phyloP scores from a whole-genome alignment of 352 stramenopile genomes.

The Phytophthora ohioensis region DNA sequence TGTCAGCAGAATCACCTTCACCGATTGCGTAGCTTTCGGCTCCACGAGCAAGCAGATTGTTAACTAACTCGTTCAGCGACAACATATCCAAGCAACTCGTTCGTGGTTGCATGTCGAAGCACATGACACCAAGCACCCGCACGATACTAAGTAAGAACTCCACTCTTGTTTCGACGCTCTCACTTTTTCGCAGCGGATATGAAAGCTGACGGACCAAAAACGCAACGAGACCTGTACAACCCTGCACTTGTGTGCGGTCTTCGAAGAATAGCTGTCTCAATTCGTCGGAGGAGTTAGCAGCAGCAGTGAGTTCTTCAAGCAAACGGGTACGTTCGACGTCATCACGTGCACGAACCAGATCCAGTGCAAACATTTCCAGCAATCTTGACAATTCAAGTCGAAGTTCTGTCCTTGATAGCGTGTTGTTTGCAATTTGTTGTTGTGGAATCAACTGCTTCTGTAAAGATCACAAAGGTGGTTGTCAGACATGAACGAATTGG shows the following conservation, averaged over 20 bases:
- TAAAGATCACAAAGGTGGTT: conserved; percentile 1
- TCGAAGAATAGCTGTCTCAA: conserved; percentile 65
- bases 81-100: conserved; percentile 28
- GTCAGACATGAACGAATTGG: background rate
- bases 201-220: conserved; percentile 49
- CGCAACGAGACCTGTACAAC: conserved; percentile 36
- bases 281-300: conserved; percentile 35
- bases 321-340: conserved; percentile 37
- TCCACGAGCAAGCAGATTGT: conserved; percentile 29
- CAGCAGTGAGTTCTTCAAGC: conserved; percentile 58
- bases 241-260: conserved; percentile 45
- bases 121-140: conserved; percentile 30
- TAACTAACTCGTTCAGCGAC: conserved; percentile 22
- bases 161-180: conserved; percentile 12
- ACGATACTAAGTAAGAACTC: conserved; percentile 28
- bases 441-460: conserved; percentile 38
- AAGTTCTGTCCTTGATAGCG: conserved; percentile 13
- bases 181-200: conserved; percentile 4
- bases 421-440: conserved; percentile 1
- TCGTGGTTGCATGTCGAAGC: conserved; percentile 37
- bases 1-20: background rate
- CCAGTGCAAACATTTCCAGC: conserved; percentile 45
- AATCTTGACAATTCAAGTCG: conserved; percentile 42
- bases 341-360: conserved; percentile 35
- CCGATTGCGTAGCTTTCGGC: conserved; percentile 22